Percentiles rank a stretch among this genome's conserved stretches.
Evolutionary conservation across 179 eudicot genomes (phyloP).

Genomic region (Dionaea muscipula): DNA sequence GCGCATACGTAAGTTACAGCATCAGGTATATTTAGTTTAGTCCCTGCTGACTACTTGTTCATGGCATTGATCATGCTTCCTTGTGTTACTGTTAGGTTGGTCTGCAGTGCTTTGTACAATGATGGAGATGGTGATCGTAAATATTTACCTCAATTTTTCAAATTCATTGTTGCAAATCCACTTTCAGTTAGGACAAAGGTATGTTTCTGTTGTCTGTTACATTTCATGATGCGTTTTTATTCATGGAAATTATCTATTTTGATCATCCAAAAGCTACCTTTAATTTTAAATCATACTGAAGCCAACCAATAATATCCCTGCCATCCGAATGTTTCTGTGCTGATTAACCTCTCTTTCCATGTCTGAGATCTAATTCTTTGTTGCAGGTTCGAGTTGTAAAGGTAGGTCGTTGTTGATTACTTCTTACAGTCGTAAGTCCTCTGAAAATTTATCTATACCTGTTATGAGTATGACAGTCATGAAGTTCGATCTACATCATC

Average conservation of each 20-base stretch:
- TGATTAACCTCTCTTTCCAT: neutral
- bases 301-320: slow-evolving; percentile 1
- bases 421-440: slow-evolving; percentile 25
- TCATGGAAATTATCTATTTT: too few relatives aligned
- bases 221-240: too few relatives aligned
- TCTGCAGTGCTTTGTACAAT: slow-evolving; percentile 78
- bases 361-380: slow-evolving; percentile 12
- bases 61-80: neutral
- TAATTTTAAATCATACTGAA: too few relatives aligned
- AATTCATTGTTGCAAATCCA: slow-evolving; percentile 91
- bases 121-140: slow-evolving; percentile 83
- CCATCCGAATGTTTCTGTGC: neutral
- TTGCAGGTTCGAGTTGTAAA: slow-evolving; percentile 93
- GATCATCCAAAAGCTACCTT: too few relatives aligned
- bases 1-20: slow-evolving; percentile 77
- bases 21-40: neutral
- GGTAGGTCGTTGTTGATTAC: slow-evolving; percentile 52
- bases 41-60: neutral
- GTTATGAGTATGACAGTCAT: neutral
- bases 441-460: slow-evolving; percentile 6
- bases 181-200: slow-evolving; percentile 99
- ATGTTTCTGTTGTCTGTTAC: slow-evolving; percentile 9
- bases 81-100: slow-evolving; percentile 46
- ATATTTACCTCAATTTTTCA: slow-evolving; percentile 95
- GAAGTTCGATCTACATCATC: too few relatives aligned